phyloP scores from a whole-genome alignment of 176 grass and related monocot genomes.

The Oryza punctata region DNA sequence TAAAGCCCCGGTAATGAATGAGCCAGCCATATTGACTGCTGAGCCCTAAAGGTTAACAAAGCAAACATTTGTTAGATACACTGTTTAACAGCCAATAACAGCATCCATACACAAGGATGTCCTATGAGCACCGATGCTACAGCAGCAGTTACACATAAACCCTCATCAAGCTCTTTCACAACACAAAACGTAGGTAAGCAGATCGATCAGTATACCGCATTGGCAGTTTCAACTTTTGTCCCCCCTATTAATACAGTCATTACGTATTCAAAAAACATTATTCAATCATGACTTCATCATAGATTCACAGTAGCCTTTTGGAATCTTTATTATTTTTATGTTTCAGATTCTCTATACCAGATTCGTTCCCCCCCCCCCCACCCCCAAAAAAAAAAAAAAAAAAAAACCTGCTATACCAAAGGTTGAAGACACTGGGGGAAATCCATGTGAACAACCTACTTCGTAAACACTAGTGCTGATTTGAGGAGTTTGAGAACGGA shows the following conservation, averaged over 20 bases:
- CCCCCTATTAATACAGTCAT: neutral
- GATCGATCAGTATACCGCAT: neutral
- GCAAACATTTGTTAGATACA: constrained; percentile 21
- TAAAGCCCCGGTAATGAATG: constrained; percentile 63
- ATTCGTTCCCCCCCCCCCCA: too few species aligned
- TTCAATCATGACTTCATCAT: neutral
- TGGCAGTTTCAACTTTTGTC: neutral
- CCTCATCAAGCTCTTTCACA: neutral
- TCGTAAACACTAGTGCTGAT: neutral
- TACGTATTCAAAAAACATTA: neutral
- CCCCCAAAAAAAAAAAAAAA: too few species aligned
- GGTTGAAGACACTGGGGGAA: neutral
- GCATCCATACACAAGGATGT: neutral
- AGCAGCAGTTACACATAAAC: neutral
- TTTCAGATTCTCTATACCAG: neutral
- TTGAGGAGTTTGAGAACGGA: neutral
- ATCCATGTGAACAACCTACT: neutral
- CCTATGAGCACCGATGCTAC: neutral
- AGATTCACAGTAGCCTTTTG: neutral
- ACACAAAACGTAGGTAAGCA: neutral
- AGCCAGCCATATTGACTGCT: constrained; percentile 49
- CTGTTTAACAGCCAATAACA: neutral
- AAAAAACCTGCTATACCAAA: neutral
- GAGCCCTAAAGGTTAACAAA: constrained; percentile 20
- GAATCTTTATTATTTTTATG: neutral